These are phyloP conservation scores for Eremochloa ophiuroides DNA, from an alignment of 176 grass and related monocot species.

Conservation along the genomic window DNA sequence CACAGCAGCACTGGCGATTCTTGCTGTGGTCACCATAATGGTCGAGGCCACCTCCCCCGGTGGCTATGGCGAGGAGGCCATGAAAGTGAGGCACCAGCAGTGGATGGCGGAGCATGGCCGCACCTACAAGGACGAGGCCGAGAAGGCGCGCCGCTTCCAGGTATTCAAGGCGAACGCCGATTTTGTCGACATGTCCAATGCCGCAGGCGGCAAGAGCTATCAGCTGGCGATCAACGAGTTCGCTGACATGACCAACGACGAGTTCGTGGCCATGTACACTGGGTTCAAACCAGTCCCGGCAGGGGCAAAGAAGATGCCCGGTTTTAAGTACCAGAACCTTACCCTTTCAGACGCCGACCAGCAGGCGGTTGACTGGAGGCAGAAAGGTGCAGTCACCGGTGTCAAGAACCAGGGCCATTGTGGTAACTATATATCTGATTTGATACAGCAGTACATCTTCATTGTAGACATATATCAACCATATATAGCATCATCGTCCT, in stretches of 20 bases:
- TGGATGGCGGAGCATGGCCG: constrained; percentile 40
- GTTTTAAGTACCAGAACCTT: neutral
- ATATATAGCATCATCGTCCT: neutral
- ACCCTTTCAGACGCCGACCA: neutral
- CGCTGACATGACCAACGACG: neutral
- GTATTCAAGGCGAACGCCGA: constrained; percentile 29
- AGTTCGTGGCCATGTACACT: neutral
- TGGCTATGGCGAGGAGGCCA: neutral
- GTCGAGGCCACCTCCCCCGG: no score
- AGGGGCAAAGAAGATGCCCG: neutral
- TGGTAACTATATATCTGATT: neutral
- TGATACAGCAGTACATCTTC: no score
- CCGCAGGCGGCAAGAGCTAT: neutral
- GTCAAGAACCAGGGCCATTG: constrained; percentile 17
- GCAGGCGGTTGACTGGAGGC: constrained; percentile 19
- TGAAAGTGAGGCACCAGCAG: neutral
- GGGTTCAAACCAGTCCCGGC: neutral
- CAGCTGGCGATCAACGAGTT: constrained; percentile 4
- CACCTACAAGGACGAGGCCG: constrained; percentile 19
- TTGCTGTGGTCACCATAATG: neutral
- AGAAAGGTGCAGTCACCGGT: neutral
- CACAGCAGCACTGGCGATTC: neutral
- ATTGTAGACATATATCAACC: no score
- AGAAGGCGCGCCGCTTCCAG: constrained; percentile 31
- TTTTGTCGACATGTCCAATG: constrained; percentile 19